Conservation (phyloP, 768 basidiomycete genomes). For the Myochromella boudieri region DNA sequence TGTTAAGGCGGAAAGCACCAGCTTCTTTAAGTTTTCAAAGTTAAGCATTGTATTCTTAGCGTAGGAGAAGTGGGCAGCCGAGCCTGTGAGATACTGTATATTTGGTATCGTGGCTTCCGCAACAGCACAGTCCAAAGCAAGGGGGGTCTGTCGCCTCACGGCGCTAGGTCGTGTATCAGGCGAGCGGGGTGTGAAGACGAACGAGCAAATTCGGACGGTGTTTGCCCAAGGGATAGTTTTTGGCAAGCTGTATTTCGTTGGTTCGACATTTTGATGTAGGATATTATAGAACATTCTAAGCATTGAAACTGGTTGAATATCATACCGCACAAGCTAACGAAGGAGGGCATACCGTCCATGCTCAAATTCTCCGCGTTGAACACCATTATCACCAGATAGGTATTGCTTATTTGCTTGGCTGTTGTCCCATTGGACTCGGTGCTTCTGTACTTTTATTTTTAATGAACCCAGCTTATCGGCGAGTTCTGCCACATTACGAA, state of each 20-base stretch:
- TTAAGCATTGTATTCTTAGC: slow-evolving; percentile 16
- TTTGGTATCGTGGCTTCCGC: slow-evolving; percentile 34
- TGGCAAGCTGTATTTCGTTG: slow-evolving; percentile 30
- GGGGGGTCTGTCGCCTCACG: slow-evolving; percentile 30
- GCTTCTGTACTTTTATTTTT: slow-evolving; percentile 36
- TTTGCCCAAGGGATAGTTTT: slow-evolving; percentile 29
- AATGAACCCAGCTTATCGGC: slow-evolving; percentile 36
- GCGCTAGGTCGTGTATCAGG: slow-evolving; percentile 29
- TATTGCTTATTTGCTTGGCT: slow-evolving; percentile 44
- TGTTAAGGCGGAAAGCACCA: slow-evolving; percentile 2
- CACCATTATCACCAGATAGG: slow-evolving; percentile 17
- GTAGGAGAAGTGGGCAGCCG: slow-evolving; percentile 24
- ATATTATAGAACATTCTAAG: slow-evolving; percentile 32
- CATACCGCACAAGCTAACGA: neutral
- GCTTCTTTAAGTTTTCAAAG: slow-evolving; percentile 5
- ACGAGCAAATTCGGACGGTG: slow-evolving; percentile 31
- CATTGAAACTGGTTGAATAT: neutral
- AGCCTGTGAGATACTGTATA: slow-evolving; percentile 12
- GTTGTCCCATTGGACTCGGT: slow-evolving; percentile 31
- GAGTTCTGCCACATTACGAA: slow-evolving; percentile 30
- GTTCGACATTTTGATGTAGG: slow-evolving; percentile 22
- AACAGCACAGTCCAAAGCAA: slow-evolving; percentile 38
- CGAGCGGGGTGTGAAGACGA: slow-evolving; percentile 34
- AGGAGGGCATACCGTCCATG: slow-evolving; percentile 40
- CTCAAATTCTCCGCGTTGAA: slow-evolving; percentile 43